Percentiles rank a stretch among this genome's conserved stretches.
phyloP scores from a whole-genome alignment of 2,329 filamentous ascomycete species.

The Paracoccidioides brasiliensis region DNA sequence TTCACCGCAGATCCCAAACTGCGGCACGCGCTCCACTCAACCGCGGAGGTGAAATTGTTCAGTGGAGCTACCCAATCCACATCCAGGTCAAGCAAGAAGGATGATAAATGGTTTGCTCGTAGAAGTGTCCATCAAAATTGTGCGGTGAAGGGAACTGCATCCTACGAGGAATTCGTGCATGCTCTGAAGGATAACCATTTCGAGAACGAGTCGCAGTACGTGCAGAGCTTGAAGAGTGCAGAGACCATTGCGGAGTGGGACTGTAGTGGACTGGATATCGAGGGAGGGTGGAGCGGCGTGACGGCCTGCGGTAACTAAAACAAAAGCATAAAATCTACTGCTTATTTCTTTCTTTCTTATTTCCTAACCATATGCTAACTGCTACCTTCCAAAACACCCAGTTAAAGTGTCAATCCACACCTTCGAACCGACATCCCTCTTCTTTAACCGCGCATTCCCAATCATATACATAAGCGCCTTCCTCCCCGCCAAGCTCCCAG shows the following conservation, averaged over 20 bases:
- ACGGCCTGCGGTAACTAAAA: slow-evolving; percentile 20
- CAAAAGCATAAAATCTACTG: neutral
- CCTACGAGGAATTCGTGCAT: slow-evolving; percentile 26
- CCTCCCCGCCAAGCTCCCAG: slow-evolving; percentile 7
- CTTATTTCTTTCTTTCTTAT: neutral
- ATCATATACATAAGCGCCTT: slow-evolving; percentile 21
- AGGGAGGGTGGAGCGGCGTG: slow-evolving; percentile 15
- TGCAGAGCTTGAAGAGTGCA: slow-evolving; percentile 22
- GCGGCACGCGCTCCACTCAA: slow-evolving; percentile 18
- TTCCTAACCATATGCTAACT: neutral
- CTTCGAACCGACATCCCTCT: slow-evolving; percentile 21
- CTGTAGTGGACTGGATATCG: slow-evolving; percentile 4
- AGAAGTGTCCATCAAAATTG: slow-evolving; percentile 24
- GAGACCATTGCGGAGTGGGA: slow-evolving; percentile 21
- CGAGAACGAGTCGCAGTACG: slow-evolving; percentile 30
- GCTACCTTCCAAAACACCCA: slow-evolving; percentile 5
- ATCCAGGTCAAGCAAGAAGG: neutral
- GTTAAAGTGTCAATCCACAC: slow-evolving; percentile 26
- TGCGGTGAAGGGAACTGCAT: slow-evolving; percentile 21
- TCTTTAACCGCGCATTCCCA: slow-evolving; percentile 23
- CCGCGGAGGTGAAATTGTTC: slow-evolving; percentile 20
- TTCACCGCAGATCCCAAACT: slow-evolving; percentile 18
- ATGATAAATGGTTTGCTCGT: slow-evolving; percentile 31
- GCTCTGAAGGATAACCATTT: slow-evolving; percentile 27
- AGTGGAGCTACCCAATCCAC: slow-evolving; percentile 1